Evolutionary conservation across 2,329 filamentous ascomycete species (phyloP).

Genomic region (Tolypocladium ovalisporum): DNA sequence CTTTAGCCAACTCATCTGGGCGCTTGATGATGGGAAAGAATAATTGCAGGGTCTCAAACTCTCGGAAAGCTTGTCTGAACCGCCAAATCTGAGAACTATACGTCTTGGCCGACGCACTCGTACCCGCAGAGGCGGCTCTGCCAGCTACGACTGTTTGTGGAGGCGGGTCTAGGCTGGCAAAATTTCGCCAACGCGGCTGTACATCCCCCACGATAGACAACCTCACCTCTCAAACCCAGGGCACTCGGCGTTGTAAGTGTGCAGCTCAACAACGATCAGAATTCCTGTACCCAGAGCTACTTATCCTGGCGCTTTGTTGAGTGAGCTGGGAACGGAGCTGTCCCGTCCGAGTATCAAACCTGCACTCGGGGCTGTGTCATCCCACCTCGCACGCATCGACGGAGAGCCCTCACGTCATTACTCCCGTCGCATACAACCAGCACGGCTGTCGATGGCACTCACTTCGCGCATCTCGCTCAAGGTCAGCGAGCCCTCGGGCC

Average conservation of each 20-base stretch:
- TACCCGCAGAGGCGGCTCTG: not conserved
- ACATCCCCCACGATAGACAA: not conserved
- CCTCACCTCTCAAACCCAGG: not conserved
- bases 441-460: constrained; percentile 30
- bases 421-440: not conserved
- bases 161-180: not conserved
- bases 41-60: not conserved
- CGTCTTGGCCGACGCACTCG: not conserved
- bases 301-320: not conserved
- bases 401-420: not conserved
- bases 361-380: not conserved
- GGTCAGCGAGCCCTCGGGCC: constrained; percentile 13
- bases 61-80: not conserved
- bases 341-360: not conserved
- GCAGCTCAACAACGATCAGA: not conserved
- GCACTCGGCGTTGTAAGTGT: not conserved
- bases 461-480: constrained; percentile 19
- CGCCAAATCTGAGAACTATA: not conserved
- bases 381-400: not conserved
- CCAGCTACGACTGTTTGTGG: not conserved
- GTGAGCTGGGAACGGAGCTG: not conserved
- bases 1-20: not conserved
- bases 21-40: not conserved
- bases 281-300: not conserved
- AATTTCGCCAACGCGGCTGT: not conserved